Base-by-base conservation (phyloP, 225 moss, liverwort and hornwort genomes). In the Marchantia polymorpha region DNA sequence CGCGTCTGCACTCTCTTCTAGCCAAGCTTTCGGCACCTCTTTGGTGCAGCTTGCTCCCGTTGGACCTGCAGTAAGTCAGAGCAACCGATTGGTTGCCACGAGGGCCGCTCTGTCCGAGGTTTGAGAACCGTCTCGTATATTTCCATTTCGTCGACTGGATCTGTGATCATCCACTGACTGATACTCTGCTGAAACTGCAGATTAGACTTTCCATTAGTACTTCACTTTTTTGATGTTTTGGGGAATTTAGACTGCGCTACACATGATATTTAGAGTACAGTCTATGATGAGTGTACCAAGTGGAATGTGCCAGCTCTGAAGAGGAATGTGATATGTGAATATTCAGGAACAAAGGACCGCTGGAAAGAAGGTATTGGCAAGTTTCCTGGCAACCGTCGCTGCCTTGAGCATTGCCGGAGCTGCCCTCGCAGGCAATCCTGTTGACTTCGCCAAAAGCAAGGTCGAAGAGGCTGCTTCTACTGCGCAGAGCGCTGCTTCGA, bases 21-120 rank as follows among this genome's bases (percentile, higher is more conserved):
- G 72, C 66, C 81, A 66, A 77, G 80, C 67, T 7, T 77, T 84
- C 80, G 60, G 84, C 0, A 77, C 72, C 64, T 81, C 84, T 12
- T 50, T 39, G 48, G 72, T 81, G 73, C 72, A 77, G 80, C 70
- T 81, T 23, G 77, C 77, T 7, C 80, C 84, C 3, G 23, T 73
- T 52, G 51, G 4, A 7, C 48, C 19, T 0, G 65, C 13, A 4
- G 77, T 39, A 20, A 53, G 7, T 0, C 54, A 61, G 31, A 52
- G 13, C 5, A 66, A 30, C 55, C 27, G 77, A 66, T 30, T 80
- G 3, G 54, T 81, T 11, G 72, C 67, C 8, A 58, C 67, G 49
- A 73, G 84, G 59, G 76, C 84, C 52, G 9, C 63, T 10, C 54
- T 72, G 23, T 77, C 84, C 2, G 77, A 84, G 84, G 84, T 84